Evolutionary conservation across 2,329 filamentous ascomycete species (phyloP), one percentile per base, ranked within the genome.

Genomic region (Talaromyces pinophilus): DNA sequence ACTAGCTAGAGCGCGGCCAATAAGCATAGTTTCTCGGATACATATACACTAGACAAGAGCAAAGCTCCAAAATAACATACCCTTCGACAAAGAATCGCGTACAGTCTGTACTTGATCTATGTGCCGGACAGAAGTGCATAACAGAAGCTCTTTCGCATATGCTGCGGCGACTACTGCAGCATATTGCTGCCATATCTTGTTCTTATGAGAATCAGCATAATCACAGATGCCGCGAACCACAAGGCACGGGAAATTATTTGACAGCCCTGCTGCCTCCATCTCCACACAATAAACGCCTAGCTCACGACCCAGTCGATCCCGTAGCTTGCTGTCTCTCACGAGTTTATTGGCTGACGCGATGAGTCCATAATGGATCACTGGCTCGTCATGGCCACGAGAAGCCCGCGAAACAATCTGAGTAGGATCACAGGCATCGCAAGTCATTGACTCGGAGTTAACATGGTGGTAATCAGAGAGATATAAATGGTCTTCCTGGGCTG

Each of bases 211-310:
- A 25, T 70, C 69, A 3, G 66, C 55, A 54, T 74, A 72, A 52
- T 75, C 70, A 66, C 73, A 73, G 22, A 74, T 71, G 1, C 72
- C 72, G 5, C 72, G 68, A 50, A 74, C 69, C 1, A 72, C 71
- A 2, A 74, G 54, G 38, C 70, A 72, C 2, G 71, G 70, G 28
- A 72, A 71, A 5, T 63, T 35, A 60, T 73, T 68, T 48, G 68
- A 66, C 33, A 71, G 28, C 7, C 70, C 69, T n/a, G 70, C 69
- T 0, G 54, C 33, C 54, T 57, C 33, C 54, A 57, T 57, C 17
- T 57, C 54, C 30, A 57, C 54, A 38, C 54, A 59, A 15, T n/a
- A 38, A 5, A 59, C 35, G 6, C 13, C 35, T 17, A 59, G 13
- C 2, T 48, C 48, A 30, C 15, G 5, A 5, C 25, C 10, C 2